These are phyloP conservation scores for Candida sanyaensis DNA, from an alignment of 1,139 yeast species.

Conservation along the genomic window DNA sequence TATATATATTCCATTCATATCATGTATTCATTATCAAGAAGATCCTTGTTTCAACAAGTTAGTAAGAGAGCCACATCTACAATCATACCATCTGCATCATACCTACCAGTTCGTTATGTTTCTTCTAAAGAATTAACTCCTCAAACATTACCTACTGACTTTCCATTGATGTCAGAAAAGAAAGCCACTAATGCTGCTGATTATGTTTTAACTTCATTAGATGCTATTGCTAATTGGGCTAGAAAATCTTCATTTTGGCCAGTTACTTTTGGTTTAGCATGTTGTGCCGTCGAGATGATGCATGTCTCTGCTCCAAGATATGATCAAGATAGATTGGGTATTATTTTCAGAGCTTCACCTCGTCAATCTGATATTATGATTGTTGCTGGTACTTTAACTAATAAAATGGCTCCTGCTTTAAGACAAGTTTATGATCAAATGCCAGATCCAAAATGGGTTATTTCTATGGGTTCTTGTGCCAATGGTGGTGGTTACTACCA, in stretches of 20 bases:
- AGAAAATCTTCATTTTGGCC: conserved; percentile 95
- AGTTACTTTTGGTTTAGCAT: conserved; percentile 87
- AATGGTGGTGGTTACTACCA: conserved; percentile 95
- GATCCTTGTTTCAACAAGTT: conserved; percentile 14
- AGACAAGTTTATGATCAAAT: conserved; percentile 93
- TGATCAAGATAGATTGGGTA: conserved; percentile 92
- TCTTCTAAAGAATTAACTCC: conserved; percentile 50
- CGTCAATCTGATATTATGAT: conserved; percentile 94
- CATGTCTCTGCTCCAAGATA: conserved; percentile 90
- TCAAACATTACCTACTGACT: conserved; percentile 41
- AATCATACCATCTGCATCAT: conserved; percentile 3
- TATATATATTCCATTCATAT: too few relatives aligned
- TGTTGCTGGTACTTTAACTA: conserved; percentile 90
- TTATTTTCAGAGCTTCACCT: conserved; percentile 92
- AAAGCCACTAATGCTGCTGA: conserved; percentile 59
- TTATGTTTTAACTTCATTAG: conserved; percentile 83
- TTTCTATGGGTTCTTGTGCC: conserved; percentile 94
- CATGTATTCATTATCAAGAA: conserved; percentile 31
- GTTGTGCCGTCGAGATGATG: conserved; percentile 97
- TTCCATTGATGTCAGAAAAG: conserved; percentile 48
- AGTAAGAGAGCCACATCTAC: conserved; percentile 8
- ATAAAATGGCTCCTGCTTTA: conserved; percentile 92
- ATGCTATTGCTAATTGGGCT: conserved; percentile 88
- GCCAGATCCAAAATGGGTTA: conserved; percentile 92
- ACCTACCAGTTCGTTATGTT: conserved; percentile 24